Base-by-base conservation (phyloP, 345 rosid genomes). In the Diplotaxis tenuifolia region DNA sequence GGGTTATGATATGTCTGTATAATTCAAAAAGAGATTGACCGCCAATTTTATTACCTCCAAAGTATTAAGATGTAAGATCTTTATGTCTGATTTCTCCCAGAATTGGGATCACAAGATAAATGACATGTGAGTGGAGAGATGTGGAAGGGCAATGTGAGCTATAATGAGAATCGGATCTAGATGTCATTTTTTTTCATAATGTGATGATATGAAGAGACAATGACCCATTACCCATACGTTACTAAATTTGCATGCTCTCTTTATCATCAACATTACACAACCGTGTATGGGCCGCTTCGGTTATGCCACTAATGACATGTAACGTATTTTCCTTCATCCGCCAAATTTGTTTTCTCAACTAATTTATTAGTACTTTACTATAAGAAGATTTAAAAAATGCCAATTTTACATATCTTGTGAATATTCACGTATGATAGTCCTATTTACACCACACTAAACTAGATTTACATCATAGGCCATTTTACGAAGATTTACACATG, bases 191-290 rank as follows among this genome's bases (percentile, higher is more conserved):
- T 31, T 50, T 36, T 67, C 34, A 34, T 62, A 6, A 68, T 52
- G 74, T 54, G 68, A 53, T 62, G 64, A 75, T 53, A 9, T 11
- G 19, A 69, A 54, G 70, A 75, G 74, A 75, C 66, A 75, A 63
- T 63, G 79, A 76, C 79, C 79, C 79, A n/a, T n/a, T n/a, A n/a
- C n/a, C n/a, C n/a, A n/a, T 76, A 76, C 79, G 9, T 15, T 55
- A 29, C 19, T 68, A 40, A 60, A 52, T 69, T 42, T 29, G 60
- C 66, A 42, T 76, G 71, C 32, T 45, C 65, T 75, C 34, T 61
- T 40, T 69, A 75, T 62, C 60, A 62, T 54, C 65, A 45, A 31
- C 65, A 54, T 54, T 28, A 62, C 59, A 55, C 65, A 70, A 38
- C 2, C 16, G 53, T 54, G 55, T 15, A 36, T 75, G 64, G 79